A percentile compares a stretch with the other conserved stretches of the same genome.
Evolutionary conservation across 768 basidiomycete genomes (phyloP).

Genomic region (Vararia minispora): DNA sequence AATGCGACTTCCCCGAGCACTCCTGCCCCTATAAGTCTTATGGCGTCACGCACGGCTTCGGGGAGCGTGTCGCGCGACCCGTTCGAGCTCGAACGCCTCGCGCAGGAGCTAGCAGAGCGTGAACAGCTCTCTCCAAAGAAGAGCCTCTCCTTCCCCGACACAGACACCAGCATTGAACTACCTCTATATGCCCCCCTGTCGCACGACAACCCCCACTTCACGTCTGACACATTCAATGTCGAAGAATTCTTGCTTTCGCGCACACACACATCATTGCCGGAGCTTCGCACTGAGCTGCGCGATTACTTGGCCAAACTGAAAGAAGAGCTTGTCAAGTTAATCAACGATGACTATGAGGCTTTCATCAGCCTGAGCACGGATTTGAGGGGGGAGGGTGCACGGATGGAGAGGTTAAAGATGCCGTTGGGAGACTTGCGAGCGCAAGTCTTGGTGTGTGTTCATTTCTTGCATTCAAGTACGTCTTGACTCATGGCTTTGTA

Average conservation of each 20-base stretch:
- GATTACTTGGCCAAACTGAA: conserved; percentile 77
- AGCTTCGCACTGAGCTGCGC: conserved; percentile 78
- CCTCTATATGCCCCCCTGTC: conserved; percentile 64
- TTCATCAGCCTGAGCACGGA: conserved; percentile 96
- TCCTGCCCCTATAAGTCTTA: too few relatives aligned
- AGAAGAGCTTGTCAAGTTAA: conserved; percentile 89
- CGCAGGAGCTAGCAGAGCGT: conserved; percentile 55
- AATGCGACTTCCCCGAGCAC: too few relatives aligned
- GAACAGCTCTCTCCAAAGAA: too few relatives aligned
- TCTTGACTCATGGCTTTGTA: conserved; percentile 15
- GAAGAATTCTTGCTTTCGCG: conserved; percentile 85
- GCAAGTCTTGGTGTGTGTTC: conserved; percentile 53
- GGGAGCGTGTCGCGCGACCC: conserved; percentile 34
- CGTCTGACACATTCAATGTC: conserved; percentile 59
- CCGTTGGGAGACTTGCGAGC: conserved; percentile 55
- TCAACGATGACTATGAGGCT: conserved; percentile 97
- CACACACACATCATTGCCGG: conserved; percentile 74
- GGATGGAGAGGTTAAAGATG: conserved; percentile 53
- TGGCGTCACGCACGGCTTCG: too few relatives aligned
- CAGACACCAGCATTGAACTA: conserved; percentile 29
- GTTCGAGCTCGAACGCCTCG: conserved; percentile 59
- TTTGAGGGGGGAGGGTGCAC: conserved; percentile 70
- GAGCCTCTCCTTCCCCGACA: conserved; percentile 11
- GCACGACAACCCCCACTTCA: conserved; percentile 67
- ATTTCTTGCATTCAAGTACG: neutral